Conservation (phyloP, 805 yeast species). For the Wickerhamiella qilinensis region DNA sequence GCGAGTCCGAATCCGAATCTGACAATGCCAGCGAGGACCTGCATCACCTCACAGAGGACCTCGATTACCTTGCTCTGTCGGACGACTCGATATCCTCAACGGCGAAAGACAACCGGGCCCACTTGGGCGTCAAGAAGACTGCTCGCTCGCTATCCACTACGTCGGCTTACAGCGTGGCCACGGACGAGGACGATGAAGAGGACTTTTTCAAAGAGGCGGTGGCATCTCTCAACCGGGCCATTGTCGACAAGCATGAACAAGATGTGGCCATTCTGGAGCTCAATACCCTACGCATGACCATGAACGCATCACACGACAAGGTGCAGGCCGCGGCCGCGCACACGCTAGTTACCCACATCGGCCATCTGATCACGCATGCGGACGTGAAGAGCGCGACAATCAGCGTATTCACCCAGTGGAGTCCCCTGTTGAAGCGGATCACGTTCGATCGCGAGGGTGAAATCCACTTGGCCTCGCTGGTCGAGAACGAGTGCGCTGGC, state of each 20-base stretch:
- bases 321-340: constrained; percentile 67
- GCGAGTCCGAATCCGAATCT: constrained; percentile 16
- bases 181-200: constrained; percentile 45
- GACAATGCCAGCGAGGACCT: constrained; percentile 3
- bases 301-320: constrained; percentile 89
- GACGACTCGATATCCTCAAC: constrained; percentile 20
- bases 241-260: constrained; percentile 80
- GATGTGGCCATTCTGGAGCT: constrained; percentile 87
- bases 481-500: constrained; percentile 32
- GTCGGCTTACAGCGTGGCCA: constrained; percentile 28
- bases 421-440: constrained; percentile 63
- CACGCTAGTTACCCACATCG: constrained; percentile 54
- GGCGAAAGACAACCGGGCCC: constrained; percentile 3
- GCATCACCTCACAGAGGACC: constrained; percentile 9
- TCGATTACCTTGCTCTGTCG: constrained; percentile 19
- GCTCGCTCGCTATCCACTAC: constrained; percentile 12
- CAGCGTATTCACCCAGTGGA: constrained; percentile 71
- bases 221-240: constrained; percentile 82
- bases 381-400: constrained; percentile 59
- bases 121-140: constrained; percentile 4
- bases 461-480: constrained; percentile 40
- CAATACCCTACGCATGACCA: constrained; percentile 91
- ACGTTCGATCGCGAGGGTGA: constrained; percentile 70
- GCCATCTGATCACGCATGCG: constrained; percentile 62
- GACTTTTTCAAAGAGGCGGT: constrained; percentile 80